Evolutionary conservation across 768 basidiomycete genomes (phyloP).

Genomic region (Boletales sp.): DNA sequence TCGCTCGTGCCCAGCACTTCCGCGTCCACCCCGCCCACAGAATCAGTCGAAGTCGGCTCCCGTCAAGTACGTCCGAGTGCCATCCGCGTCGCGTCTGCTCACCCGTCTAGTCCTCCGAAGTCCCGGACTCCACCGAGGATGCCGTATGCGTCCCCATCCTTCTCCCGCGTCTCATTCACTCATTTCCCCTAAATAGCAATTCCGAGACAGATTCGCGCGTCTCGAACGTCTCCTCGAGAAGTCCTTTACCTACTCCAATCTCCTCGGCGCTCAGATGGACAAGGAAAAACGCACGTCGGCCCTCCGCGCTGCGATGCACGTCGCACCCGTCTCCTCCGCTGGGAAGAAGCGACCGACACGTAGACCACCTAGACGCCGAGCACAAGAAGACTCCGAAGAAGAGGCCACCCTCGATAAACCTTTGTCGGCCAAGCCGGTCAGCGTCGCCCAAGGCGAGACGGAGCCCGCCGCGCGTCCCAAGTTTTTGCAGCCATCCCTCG

Average conservation of each 20-base stretch:
- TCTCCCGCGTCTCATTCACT: neutral
- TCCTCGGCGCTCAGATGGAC: conserved; percentile 76
- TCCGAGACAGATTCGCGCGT: conserved; percentile 44
- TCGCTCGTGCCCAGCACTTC: conserved; percentile 21
- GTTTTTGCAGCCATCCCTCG: conserved; percentile 70
- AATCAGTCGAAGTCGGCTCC: conserved; percentile 7
- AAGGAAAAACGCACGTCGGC: conserved; percentile 38
- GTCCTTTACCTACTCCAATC: conserved; percentile 68
- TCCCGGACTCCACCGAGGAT: conserved; percentile 15
- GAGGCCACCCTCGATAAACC: conserved; percentile 14
- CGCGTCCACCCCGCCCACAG: conserved; percentile 25
- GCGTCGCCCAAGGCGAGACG: neutral
- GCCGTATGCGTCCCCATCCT: conserved; percentile 7
- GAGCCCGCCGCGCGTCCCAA: conserved; percentile 18
- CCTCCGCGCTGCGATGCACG: conserved; percentile 27
- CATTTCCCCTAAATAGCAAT: conserved; percentile 36
- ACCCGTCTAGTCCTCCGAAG: conserved; percentile 13
- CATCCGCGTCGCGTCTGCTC: neutral
- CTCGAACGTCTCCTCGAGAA: conserved; percentile 71
- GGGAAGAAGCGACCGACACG: conserved; percentile 12
- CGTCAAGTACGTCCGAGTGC: conserved; percentile 18
- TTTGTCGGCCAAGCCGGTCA: neutral
- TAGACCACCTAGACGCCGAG: conserved; percentile 10
- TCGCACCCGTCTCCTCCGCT: conserved; percentile 1
- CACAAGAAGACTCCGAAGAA: conserved; percentile 3